phyloP scores from a whole-genome alignment of 2,329 filamentous ascomycete genomes.

The Monosporascus sp. region DNA sequence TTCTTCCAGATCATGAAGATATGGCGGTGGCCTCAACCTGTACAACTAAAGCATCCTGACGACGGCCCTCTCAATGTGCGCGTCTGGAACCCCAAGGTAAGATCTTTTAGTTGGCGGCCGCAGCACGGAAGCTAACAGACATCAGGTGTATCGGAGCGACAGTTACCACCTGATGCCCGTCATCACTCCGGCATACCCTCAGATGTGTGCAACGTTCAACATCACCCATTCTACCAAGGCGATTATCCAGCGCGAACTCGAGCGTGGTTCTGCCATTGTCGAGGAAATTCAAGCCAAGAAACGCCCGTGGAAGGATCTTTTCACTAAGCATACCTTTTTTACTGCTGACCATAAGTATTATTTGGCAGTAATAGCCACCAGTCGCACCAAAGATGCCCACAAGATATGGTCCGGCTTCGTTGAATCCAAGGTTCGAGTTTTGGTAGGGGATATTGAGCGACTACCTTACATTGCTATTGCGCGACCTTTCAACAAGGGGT shows the following conservation, averaged over 20 bases:
- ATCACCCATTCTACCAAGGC: conserved; percentile 80
- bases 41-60: conserved; percentile 83
- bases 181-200: conserved; percentile 95
- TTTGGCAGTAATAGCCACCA: conserved; percentile 78
- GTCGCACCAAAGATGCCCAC: conserved; percentile 76
- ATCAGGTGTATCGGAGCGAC: conserved; percentile 70
- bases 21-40: conserved; percentile 94
- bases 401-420: conserved; percentile 87
- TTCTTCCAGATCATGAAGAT: conserved; percentile 89
- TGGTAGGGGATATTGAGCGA: conserved; percentile 77
- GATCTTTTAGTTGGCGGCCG: conserved; percentile 8
- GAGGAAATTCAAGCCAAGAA: conserved; percentile 74
- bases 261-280: conserved; percentile 70
- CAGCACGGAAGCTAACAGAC: conserved; percentile 8
- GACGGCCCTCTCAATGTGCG: conserved; percentile 73
- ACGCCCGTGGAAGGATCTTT: conserved; percentile 79
- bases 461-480: conserved; percentile 76
- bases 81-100: conserved; percentile 89
- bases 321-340: conserved; percentile 89
- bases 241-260: conserved; percentile 78
- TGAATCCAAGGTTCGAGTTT: conserved; percentile 83
- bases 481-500: conserved; percentile 89
- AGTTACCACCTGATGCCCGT: conserved; percentile 91
- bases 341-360: conserved; percentile 93
- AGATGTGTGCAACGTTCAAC: conserved; percentile 97